Evolutionary conservation across 805 yeast genomes (phyloP).

Genomic region (Lipomyces yamadae): DNA sequence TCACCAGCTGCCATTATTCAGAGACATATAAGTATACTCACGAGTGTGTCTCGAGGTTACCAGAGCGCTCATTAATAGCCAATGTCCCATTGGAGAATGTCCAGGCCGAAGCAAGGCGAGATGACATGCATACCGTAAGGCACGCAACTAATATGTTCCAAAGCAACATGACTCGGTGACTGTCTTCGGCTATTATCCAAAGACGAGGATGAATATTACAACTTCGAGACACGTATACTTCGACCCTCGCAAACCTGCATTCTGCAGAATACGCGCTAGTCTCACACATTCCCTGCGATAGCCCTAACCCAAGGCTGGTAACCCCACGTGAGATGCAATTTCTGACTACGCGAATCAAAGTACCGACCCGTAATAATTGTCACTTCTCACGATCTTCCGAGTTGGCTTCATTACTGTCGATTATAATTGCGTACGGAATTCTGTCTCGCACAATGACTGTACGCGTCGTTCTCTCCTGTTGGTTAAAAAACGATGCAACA

Average conservation of each 20-base stretch:
- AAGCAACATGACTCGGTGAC: slow-evolving; percentile 5
- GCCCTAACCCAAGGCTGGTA: neutral
- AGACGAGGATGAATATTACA: neutral
- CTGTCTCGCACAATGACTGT: neutral
- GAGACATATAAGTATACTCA: neutral
- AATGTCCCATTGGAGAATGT: slow-evolving; percentile 32
- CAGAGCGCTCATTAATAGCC: slow-evolving; percentile 33
- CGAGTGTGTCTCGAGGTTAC: slow-evolving; percentile 29
- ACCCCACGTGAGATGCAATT: neutral
- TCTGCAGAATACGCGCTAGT: neutral
- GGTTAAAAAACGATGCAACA: neutral
- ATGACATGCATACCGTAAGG: slow-evolving; percentile 5
- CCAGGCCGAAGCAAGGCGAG: slow-evolving; percentile 31
- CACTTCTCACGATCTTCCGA: neutral
- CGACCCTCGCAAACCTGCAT: neutral
- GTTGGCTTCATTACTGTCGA: neutral
- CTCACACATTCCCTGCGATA: neutral
- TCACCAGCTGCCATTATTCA: no score
- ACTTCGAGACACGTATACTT: neutral
- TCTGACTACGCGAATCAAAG: neutral
- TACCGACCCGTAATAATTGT: neutral
- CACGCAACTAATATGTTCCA: slow-evolving; percentile 7
- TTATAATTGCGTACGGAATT: neutral
- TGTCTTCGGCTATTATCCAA: neutral
- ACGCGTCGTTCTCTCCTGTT: neutral